Evolutionary conservation across 1,284 basidiomycete genomes (phyloP).

Genomic region (Pulveroboletus sp.): DNA sequence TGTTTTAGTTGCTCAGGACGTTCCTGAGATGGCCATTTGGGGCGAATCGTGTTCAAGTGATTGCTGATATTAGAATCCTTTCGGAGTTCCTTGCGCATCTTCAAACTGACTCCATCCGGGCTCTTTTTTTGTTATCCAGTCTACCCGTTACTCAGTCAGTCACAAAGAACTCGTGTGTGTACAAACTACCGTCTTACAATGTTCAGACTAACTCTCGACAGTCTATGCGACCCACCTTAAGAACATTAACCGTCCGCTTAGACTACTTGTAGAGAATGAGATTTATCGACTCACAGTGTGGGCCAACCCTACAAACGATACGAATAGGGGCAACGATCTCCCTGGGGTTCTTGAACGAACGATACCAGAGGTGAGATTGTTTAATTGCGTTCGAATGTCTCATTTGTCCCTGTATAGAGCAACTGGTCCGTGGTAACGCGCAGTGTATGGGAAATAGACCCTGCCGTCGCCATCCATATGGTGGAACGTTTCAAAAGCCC

Average conservation of each 20-base stretch:
- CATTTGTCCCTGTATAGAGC: constrained; percentile 44
- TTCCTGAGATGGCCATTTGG: constrained; percentile 87
- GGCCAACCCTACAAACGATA: constrained; percentile 85
- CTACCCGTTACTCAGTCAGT: constrained; percentile 54
- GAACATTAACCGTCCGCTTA: constrained; percentile 71
- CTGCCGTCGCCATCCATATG: constrained; percentile 82
- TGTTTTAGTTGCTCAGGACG: not conserved
- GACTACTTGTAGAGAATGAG: constrained; percentile 89
- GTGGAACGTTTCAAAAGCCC: constrained; percentile 83
- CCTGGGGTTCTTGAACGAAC: constrained; percentile 56
- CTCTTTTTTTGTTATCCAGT: constrained; percentile 70
- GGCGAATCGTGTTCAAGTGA: constrained; percentile 86
- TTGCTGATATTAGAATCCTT: constrained; percentile 85
- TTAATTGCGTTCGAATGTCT: not conserved
- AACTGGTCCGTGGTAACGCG: constrained; percentile 71
- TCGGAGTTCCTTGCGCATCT: constrained; percentile 82
- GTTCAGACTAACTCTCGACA: constrained; percentile 27
- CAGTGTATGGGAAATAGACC: constrained; percentile 83
- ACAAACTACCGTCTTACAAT: not conserved
- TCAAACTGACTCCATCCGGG: constrained; percentile 71
- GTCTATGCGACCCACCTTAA: constrained; percentile 63
- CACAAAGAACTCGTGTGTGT: constrained; percentile 49
- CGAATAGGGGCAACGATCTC: constrained; percentile 66
- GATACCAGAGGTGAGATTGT: constrained; percentile 55
- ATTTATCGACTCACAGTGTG: constrained; percentile 86